Percentiles rank a stretch among this genome's conserved stretches.
phyloP scores from a whole-genome alignment of 441 rosid species.

The Arabidopsis hybrid region DNA sequence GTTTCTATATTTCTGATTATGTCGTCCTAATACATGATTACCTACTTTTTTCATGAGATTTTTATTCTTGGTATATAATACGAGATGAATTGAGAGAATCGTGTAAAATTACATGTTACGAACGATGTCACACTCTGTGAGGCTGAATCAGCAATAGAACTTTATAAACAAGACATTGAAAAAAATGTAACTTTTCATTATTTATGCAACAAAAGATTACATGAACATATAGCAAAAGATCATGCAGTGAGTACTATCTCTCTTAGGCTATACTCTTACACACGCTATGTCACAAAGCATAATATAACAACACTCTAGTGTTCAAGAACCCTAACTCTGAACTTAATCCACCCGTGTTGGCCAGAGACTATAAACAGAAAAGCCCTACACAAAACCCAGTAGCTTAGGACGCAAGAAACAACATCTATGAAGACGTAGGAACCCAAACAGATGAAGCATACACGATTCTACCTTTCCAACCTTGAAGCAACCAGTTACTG shows the following conservation, averaged over 20 bases:
- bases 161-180: not conserved
- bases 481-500: slow-evolving; percentile 85
- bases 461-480: slow-evolving; percentile 92
- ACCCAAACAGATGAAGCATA: slow-evolving; percentile 80
- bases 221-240: slow-evolving; percentile 11
- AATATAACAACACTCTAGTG: slow-evolving; percentile 25
- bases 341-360: slow-evolving; percentile 23
- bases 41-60: not conserved
- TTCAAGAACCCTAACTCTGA: slow-evolving; percentile 36
- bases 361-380: slow-evolving; percentile 22
- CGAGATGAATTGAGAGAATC: not conserved
- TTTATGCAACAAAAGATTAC: slow-evolving; percentile 38
- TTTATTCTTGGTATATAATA: not conserved
- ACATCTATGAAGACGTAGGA: slow-evolving; percentile 44
- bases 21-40: not conserved
- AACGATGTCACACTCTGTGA: not conserved
- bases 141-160: slow-evolving; percentile 10
- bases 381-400: slow-evolving; percentile 21
- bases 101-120: no score
- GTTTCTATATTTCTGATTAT: not conserved
- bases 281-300: slow-evolving; percentile 32
- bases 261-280: slow-evolving; percentile 30
- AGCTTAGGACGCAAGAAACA: slow-evolving; percentile 11
- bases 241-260: slow-evolving; percentile 19
- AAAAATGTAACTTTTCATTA: slow-evolving; percentile 22